Evolutionary conservation across 1,284 basidiomycete genomes (phyloP).

Genomic region (Pterula multifida): DNA sequence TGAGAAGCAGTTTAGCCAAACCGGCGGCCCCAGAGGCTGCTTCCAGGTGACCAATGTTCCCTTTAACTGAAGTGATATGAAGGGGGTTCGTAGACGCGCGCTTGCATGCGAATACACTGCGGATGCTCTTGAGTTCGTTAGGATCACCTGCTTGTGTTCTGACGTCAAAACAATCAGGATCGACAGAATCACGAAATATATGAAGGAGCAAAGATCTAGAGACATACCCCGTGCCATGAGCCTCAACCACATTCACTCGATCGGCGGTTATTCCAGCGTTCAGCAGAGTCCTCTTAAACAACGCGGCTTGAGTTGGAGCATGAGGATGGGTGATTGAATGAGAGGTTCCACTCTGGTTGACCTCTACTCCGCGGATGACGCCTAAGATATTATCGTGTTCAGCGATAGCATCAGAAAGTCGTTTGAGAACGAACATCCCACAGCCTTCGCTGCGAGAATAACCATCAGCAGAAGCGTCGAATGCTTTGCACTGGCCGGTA

Average conservation of each 20-base stretch:
- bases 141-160: slow-evolving; percentile 55
- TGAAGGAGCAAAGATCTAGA: background rate
- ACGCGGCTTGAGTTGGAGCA: slow-evolving; percentile 38
- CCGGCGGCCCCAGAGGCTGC: slow-evolving; percentile 63
- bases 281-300: slow-evolving; percentile 38
- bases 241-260: slow-evolving; percentile 51
- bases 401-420: slow-evolving; percentile 46
- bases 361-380: slow-evolving; percentile 53
- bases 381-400: slow-evolving; percentile 58
- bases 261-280: slow-evolving; percentile 31
- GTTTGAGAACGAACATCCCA: slow-evolving; percentile 60
- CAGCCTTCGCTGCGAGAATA: slow-evolving; percentile 66
- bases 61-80: slow-evolving; percentile 57
- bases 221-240: slow-evolving; percentile 48
- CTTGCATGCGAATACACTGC: slow-evolving; percentile 34
- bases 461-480: slow-evolving; percentile 60
- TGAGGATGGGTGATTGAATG: slow-evolving; percentile 65
- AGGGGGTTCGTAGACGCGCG: slow-evolving; percentile 36
- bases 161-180: background rate
- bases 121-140: slow-evolving; percentile 49
- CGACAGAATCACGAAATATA: background rate
- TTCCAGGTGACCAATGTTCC: slow-evolving; percentile 63
- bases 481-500: slow-evolving; percentile 57
- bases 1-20: slow-evolving; percentile 57
- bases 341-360: slow-evolving; percentile 56